Conservation (phyloP, 768 basidiomycete species). For the Naganishia friedmannii region DNA sequence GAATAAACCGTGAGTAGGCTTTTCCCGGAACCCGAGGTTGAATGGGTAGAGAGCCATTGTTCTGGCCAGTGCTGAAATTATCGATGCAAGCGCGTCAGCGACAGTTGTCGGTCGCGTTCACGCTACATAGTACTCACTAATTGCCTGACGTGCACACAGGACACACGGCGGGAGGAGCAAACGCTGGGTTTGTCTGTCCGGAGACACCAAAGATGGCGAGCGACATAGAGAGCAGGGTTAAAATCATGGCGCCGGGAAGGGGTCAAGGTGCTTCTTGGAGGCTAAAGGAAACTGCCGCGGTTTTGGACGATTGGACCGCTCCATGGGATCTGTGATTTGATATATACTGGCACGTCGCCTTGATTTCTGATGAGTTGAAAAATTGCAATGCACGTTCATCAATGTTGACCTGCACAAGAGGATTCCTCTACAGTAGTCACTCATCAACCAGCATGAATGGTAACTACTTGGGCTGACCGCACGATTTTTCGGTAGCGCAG, state of each 20-base stretch:
- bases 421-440: too few relatives aligned
- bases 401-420: background rate
- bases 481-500: background rate
- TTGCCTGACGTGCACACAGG: background rate
- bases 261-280: background rate
- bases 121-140: background rate
- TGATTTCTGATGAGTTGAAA: background rate
- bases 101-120: background rate
- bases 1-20: constrained; percentile 58
- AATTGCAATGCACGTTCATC: background rate
- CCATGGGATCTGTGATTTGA: background rate
- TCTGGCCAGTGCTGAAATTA: constrained; percentile 45
- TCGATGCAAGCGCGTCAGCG: background rate
- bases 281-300: background rate
- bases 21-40: constrained; percentile 53
- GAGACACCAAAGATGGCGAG: background rate
- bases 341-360: background rate
- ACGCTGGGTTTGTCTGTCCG: background rate
- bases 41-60: constrained; percentile 56
- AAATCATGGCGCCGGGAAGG: background rate
- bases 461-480: background rate
- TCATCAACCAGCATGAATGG: background rate
- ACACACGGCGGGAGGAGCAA: background rate
- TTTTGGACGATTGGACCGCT: background rate
- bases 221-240: background rate